Base-by-base conservation (phyloP, 169 alveolate genomes). In the Plasmodium adleri region DNA sequence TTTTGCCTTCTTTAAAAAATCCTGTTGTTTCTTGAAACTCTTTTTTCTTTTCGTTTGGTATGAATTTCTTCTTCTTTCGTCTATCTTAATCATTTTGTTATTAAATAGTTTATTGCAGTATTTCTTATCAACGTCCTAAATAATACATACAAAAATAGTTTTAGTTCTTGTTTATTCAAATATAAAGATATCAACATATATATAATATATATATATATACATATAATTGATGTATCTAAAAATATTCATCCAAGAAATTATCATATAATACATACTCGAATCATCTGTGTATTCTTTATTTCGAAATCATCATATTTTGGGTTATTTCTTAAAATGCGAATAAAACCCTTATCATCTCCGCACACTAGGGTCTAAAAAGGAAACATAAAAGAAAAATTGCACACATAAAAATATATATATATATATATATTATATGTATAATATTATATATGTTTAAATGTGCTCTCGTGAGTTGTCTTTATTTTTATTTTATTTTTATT, bases 311-410 rank as follows among this genome's bases (percentile, higher is more conserved):
- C 76, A 80, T 52, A 67, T 67, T 80, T 80, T 13, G 90, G 90
- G n/a, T 80, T 67, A 63, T 80, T 80, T 56, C 90, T 80, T 67
- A 80, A 67, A 67, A 80, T 80, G 8, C 90, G 63, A 2, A 80
- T 47, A 59, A 80, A 64, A 8, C 90, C 90, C 49, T 80, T 66
- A 56, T 80, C 80, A 50, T 80, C 90, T 10, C 90, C 90, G 22
- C 90, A 80, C 56, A 80, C 66, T n/a, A 80, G 66, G 3, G 90
- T 80, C 90, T 80, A 39, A 39, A 22, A n/a, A 50, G 22, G 24
- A 32, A 71, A 7, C n/a, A 59, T 59, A 49, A 28, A 49, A 6
- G 50, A 47, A 15, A 20, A 59, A 59, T 59, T 64, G 32, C 6
- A 24, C 7, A 20, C 45, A 47, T 43, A 49, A n/a, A 7, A 32